Conservation (phyloP, 192 early-diverging fungal species). For the Obelidium mucronatum region DNA sequence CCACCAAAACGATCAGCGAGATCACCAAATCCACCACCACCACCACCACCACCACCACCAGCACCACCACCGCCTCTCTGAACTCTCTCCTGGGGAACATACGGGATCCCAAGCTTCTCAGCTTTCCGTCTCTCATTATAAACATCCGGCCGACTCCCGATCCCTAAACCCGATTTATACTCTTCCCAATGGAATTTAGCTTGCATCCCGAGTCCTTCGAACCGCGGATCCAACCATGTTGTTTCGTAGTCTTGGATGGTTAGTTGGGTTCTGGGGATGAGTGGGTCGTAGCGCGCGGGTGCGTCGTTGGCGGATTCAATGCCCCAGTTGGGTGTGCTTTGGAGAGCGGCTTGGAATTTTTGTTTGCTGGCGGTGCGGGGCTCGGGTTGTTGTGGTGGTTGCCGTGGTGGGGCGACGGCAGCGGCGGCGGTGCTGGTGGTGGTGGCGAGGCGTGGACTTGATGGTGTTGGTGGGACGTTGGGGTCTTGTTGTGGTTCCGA, state of each 20-base stretch:
- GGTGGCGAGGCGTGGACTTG: too few species aligned
- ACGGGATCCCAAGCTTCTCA: background rate
- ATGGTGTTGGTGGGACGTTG: too few species aligned
- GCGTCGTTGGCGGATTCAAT: background rate
- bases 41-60: background rate
- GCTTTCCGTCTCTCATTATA: background rate
- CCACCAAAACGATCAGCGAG: too few species aligned
- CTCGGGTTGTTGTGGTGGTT: background rate
- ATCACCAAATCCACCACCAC: background rate
- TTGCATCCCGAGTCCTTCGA: background rate
- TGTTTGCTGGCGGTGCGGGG: constrained; percentile 11
- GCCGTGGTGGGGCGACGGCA: too few species aligned
- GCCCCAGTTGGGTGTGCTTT: background rate
- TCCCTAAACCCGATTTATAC: background rate
- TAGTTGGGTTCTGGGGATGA: background rate
- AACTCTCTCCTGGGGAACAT: background rate
- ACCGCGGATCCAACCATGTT: background rate
- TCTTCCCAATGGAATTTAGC: background rate
- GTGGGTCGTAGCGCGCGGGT: background rate
- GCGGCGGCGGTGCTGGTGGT: too few species aligned
- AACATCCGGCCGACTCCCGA: background rate
- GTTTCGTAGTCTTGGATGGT: background rate
- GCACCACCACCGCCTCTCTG: background rate
- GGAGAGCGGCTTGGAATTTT: background rate
- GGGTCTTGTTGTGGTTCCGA: too few species aligned